phyloP scores from a whole-genome alignment of 768 basidiomycete genomes.

The Suillus brevipes region DNA sequence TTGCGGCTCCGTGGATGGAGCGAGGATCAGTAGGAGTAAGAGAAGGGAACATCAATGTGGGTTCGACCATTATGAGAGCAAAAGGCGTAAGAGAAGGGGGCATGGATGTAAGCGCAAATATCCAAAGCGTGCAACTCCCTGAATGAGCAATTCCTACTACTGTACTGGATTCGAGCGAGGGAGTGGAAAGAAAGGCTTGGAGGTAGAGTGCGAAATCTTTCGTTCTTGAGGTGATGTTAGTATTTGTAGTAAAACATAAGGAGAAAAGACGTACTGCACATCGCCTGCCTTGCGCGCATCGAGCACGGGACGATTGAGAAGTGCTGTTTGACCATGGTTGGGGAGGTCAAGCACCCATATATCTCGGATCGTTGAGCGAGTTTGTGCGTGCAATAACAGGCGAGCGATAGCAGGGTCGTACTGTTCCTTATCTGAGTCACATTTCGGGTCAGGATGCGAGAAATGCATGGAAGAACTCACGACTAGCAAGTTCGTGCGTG shows the following conservation, averaged over 20 bases:
- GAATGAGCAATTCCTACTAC: constrained; percentile 31
- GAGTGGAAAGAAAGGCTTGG: constrained; percentile 23
- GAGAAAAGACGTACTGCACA: constrained; percentile 23
- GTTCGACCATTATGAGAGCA: constrained; percentile 29
- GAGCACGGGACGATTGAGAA: constrained; percentile 29
- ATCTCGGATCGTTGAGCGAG: constrained; percentile 23
- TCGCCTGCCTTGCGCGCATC: constrained; percentile 23
- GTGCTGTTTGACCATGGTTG: constrained; percentile 37
- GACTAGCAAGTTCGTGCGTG: constrained; percentile 29
- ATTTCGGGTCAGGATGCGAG: background rate
- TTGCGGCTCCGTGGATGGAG: constrained; percentile 29
- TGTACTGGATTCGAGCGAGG: constrained; percentile 23
- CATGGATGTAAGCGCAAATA: background rate
- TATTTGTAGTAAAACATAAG: background rate
- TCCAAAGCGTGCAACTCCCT: constrained; percentile 29
- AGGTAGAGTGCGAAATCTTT: constrained; percentile 27
- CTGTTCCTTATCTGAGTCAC: constrained; percentile 27
- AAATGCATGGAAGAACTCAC: constrained; percentile 15
- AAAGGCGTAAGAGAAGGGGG: background rate
- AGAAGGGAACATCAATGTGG: constrained; percentile 33
- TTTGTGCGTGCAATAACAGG: background rate
- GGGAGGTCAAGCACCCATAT: constrained; percentile 38
- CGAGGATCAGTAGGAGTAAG: constrained; percentile 29
- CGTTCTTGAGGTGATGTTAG: constrained; percentile 14
- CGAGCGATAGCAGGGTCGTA: constrained; percentile 24